Evolutionary conservation across 116 monocot species (phyloP).

Genomic region (Dioscorea cayenensis): DNA sequence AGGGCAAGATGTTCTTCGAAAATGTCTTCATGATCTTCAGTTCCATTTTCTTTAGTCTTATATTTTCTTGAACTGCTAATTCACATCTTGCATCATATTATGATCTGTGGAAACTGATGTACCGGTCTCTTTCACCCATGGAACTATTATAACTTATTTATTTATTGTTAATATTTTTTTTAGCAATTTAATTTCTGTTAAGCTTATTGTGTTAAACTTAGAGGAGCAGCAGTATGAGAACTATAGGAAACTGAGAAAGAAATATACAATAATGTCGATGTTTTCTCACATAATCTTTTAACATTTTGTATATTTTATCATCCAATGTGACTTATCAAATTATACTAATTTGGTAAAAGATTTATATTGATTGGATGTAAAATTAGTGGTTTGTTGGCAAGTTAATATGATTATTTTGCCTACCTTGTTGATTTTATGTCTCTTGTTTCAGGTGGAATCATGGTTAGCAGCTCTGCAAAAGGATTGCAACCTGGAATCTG

Average conservation of each 20-base stretch:
- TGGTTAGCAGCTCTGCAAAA: conserved; percentile 4
- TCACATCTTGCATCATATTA: too few relatives aligned
- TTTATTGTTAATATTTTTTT: neutral
- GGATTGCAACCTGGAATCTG: conserved; percentile 2
- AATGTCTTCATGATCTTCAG: too few relatives aligned
- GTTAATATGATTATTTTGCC: neutral
- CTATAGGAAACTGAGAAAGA: too few relatives aligned
- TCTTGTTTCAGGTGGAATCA: conserved; percentile 10
- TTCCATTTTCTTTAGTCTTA: too few relatives aligned
- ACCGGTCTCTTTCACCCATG: neutral
- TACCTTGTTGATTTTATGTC: conserved; percentile 3
- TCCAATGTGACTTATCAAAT: neutral
- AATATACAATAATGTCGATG: too few relatives aligned
- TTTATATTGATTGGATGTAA: neutral
- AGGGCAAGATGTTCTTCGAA: too few relatives aligned
- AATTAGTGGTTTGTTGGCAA: neutral
- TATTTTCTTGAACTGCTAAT: too few relatives aligned
- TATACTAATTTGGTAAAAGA: neutral
- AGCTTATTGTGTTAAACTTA: too few relatives aligned
- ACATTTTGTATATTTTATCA: neutral
- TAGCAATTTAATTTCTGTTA: neutral
- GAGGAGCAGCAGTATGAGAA: too few relatives aligned
- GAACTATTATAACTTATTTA: neutral
- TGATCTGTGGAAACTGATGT: too few relatives aligned
- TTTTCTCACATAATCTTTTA: neutral